phyloP scores from a whole-genome alignment of 805 yeast species.

The Kodamaea jinghongensis region DNA sequence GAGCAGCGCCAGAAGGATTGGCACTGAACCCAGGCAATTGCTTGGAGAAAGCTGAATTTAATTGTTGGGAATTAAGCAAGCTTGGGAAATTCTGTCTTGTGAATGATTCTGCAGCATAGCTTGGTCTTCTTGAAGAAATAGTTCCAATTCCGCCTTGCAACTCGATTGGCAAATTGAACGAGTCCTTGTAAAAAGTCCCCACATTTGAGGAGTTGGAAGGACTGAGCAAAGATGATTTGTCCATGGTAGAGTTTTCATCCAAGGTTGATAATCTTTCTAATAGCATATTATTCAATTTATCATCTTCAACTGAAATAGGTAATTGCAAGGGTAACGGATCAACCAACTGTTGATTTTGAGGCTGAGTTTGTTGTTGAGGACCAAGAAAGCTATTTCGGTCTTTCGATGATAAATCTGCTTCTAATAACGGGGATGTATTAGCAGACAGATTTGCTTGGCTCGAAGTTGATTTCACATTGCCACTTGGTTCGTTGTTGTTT shows the following conservation, averaged over 20 bases:
- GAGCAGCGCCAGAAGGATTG: background rate
- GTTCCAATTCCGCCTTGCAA: constrained; percentile 64
- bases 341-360: too few relatives aligned
- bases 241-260: background rate
- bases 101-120: constrained; percentile 66
- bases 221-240: constrained; percentile 3
- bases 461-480: background rate
- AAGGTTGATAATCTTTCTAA: constrained; percentile 2
- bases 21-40: constrained; percentile 1
- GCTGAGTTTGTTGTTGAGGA: too few relatives aligned
- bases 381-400: too few relatives aligned
- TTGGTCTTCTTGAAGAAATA: constrained; percentile 67
- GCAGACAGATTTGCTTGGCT: background rate
- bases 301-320: background rate
- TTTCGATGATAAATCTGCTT: background rate
- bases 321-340: constrained; percentile 1
- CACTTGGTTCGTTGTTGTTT: background rate
- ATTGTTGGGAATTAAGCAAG: constrained; percentile 5
- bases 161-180: constrained; percentile 53
- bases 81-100: constrained; percentile 32
- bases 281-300: constrained; percentile 1
- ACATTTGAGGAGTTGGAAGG: background rate
- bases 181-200: constrained; percentile 18
- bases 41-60: constrained; percentile 6
- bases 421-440: constrained; percentile 6